Evolutionary conservation across 495 filamentous ascomycete genomes (phyloP), one percentile per base, ranked within the genome.

Genomic region (Penicillium mononematosum): DNA sequence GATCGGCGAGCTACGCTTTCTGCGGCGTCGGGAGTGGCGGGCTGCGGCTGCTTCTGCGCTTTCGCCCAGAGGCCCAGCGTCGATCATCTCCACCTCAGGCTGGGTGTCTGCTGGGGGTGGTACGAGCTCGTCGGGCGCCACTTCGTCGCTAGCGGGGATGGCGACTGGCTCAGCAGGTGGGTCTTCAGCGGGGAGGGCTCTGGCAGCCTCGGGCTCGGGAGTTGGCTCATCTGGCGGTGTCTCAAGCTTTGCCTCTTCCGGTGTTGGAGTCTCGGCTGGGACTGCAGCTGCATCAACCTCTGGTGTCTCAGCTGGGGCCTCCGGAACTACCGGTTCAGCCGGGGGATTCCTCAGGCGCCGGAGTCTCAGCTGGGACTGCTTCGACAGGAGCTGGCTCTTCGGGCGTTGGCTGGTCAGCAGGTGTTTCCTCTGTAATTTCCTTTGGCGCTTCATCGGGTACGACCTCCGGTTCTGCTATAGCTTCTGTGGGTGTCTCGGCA

Each of bases 1-100:
- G 4, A 54, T 24, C 1, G 61, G 58, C 5, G 72, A 65, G 3
- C 25, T 42, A 25, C 68, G 70, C 54, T 62, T 68, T 63, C 70
- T 73, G 39, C 64, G 72, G 47, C 67, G 71, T 41, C 65, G 65
- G 8, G 68, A 60, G 22, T 58, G 57, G 16, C 46, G 53, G 3
- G 45, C 48, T 60, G 61, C 49, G 25, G 56, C 42, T 19, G 59
- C 56, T 16, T 59, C 63, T n/a, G 43, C 57, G 22, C 46, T 47
- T 39, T 63, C 59, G 25, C 55, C 55, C n/a, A 50, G 12, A 12
- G 55, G 47, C 22, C 57, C 57, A 2, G 46, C 52, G 22, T 36
- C 43, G 44, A 55, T 36, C 31, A 55, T 47, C 11, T 46, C 44
- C 20, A 39, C 32, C 9, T 47, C 53, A 16, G 14, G 53, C 16